Conservation (phyloP, 257 asterid genomes). For the Solanum chiquidenum region DNA sequence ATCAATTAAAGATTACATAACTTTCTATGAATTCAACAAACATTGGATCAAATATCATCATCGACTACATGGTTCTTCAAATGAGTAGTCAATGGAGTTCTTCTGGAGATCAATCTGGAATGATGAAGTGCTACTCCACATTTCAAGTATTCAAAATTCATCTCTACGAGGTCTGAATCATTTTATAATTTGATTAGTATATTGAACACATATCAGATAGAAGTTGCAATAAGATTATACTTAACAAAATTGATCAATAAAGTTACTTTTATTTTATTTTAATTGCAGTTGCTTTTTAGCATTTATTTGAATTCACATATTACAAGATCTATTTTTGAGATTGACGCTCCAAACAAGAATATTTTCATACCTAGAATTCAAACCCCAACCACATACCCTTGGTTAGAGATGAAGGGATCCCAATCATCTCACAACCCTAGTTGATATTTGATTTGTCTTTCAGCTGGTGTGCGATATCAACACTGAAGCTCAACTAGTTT, state of each 20-base stretch:
- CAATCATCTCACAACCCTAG: neutral
- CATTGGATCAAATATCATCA: neutral
- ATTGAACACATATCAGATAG: neutral
- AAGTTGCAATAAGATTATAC: neutral
- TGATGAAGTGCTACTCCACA: neutral
- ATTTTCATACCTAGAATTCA: too few relatives aligned
- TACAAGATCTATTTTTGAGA: neutral
- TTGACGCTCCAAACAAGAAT: neutral
- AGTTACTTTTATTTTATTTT: neutral
- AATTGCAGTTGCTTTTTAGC: neutral
- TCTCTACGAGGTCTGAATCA: neutral
- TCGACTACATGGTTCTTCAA: neutral
- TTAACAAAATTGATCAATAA: neutral
- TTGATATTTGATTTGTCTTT: neutral
- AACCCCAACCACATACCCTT: neutral
- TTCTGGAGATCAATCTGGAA: neutral
- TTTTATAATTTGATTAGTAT: neutral
- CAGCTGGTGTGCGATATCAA: neutral
- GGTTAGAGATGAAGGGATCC: neutral
- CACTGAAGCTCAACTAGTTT: neutral
- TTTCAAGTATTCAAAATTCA: neutral
- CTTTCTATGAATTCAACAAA: neutral
- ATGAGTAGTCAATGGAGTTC: neutral
- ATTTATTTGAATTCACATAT: neutral
- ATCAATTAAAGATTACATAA: neutral